These are phyloP conservation scores for Fusarium mexicanum DNA, from an alignment of 2,329 filamentous ascomycete species.

Conservation along the genomic window DNA sequence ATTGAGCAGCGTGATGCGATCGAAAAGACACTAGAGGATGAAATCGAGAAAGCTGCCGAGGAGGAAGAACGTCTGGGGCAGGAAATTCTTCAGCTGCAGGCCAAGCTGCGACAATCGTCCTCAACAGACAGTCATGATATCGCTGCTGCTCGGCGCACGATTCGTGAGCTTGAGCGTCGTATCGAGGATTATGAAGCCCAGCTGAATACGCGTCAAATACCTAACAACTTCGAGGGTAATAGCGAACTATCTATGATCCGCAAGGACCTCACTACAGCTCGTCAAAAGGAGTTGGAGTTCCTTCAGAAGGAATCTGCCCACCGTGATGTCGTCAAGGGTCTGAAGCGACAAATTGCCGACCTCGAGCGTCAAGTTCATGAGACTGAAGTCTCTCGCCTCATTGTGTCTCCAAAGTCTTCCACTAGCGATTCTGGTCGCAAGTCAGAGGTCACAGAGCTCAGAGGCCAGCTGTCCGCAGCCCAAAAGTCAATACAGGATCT, in stretches of 20 bases:
- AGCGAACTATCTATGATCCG: slow-evolving; percentile 69
- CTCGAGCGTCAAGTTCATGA: slow-evolving; percentile 76
- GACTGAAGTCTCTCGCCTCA: slow-evolving; percentile 63
- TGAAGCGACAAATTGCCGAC: slow-evolving; percentile 72
- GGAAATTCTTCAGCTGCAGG: slow-evolving; percentile 63
- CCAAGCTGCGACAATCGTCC: slow-evolving; percentile 55
- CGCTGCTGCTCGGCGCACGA: slow-evolving; percentile 68
- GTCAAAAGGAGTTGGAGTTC: slow-evolving; percentile 72
- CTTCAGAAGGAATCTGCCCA: slow-evolving; percentile 72
- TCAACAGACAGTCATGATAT: slow-evolving; percentile 63
- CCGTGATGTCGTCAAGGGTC: slow-evolving; percentile 68
- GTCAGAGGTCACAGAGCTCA: slow-evolving; percentile 66
- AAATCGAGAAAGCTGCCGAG: slow-evolving; percentile 71
- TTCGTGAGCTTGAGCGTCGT: slow-evolving; percentile 71
- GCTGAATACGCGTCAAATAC: slow-evolving; percentile 48
- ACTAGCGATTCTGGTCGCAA: slow-evolving; percentile 62
- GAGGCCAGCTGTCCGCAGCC: slow-evolving; percentile 68
- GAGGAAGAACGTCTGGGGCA: slow-evolving; percentile 71
- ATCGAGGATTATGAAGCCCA: slow-evolving; percentile 64
- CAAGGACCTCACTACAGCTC: slow-evolving; percentile 69
- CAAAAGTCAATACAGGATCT: slow-evolving; percentile 68
- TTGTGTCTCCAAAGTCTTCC: slow-evolving; percentile 57
- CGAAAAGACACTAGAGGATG: slow-evolving; percentile 71
- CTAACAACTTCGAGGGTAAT: slow-evolving; percentile 54
- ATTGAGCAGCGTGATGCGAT: slow-evolving; percentile 65